A percentile compares a stretch with the other conserved stretches of the same genome.
Conservation (phyloP, 805 yeast genomes). For the Lipomyces japonicus region DNA sequence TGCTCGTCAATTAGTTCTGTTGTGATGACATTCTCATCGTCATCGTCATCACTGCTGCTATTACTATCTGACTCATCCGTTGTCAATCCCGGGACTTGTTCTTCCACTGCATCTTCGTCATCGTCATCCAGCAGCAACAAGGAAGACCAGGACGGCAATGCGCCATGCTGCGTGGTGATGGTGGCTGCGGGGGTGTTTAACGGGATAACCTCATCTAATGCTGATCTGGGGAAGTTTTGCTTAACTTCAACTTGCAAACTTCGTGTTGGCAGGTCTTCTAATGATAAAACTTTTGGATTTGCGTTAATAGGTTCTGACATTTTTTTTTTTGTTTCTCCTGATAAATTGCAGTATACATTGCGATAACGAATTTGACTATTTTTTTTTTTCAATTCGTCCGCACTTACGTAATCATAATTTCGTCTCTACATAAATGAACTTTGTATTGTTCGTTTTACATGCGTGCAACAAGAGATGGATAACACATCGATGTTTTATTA, state of each 20-base stretch:
- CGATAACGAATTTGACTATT: too few species aligned
- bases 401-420: too few species aligned
- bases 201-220: conserved; percentile 21
- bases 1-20: conserved; percentile 83
- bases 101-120: conserved; percentile 24
- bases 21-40: conserved; percentile 9
- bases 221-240: conserved; percentile 11
- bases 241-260: neutral
- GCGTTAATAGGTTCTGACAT: conserved; percentile 89
- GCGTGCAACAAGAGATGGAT: too few species aligned
- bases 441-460: too few species aligned
- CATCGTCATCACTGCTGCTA: conserved; percentile 30
- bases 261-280: conserved; percentile 71
- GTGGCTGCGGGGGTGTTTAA: neutral
- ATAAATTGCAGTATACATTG: too few species aligned
- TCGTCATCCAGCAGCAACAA: conserved; percentile 33
- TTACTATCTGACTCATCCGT: conserved; percentile 28
- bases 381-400: too few species aligned
- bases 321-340: too few species aligned
- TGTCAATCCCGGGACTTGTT: conserved; percentile 14
- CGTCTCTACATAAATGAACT: too few species aligned
- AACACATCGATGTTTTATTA: too few species aligned
- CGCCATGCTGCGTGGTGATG: too few species aligned
- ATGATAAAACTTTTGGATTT: conserved; percentile 80
- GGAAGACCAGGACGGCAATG: too few species aligned